A percentile compares a stretch with the other conserved stretches of the same genome.
Evolutionary conservation across 2,329 filamentous ascomycete species (phyloP).

Genomic region (Pseudocercospora crystallina): DNA sequence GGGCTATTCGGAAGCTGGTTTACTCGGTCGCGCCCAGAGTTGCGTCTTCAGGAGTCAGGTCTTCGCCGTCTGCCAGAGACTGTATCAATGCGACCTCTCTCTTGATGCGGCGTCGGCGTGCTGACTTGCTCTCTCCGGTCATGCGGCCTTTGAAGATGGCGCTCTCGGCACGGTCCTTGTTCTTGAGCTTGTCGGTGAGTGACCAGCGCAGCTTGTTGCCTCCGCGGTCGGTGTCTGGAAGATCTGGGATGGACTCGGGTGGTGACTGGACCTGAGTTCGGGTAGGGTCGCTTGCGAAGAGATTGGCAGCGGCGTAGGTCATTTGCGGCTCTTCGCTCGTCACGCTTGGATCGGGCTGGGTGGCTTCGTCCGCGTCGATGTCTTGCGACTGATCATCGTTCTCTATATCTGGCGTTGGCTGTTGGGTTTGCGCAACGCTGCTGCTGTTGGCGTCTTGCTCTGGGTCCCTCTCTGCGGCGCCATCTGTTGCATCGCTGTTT

Average conservation of each 20-base stretch:
- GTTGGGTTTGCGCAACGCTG: no score
- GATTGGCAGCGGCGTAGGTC: background rate
- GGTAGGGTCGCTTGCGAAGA: background rate
- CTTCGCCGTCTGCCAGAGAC: no score
- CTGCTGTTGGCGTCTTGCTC: background rate
- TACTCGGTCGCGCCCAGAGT: no score
- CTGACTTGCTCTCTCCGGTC: slow-evolving; percentile 15
- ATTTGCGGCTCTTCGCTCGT: background rate
- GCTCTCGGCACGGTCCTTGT: slow-evolving; percentile 9
- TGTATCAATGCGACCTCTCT: slow-evolving; percentile 5
- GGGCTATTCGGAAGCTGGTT: no score
- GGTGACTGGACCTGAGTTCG: no score
- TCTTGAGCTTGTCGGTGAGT: background rate
- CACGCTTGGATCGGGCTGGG: background rate
- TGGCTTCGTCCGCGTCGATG: background rate
- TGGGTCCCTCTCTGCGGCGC: background rate
- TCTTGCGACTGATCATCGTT: background rate
- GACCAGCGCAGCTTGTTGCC: slow-evolving; percentile 14
- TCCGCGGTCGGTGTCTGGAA: slow-evolving; percentile 10
- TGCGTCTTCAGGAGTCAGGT: no score
- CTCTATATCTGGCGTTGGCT: no score
- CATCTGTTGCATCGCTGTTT: background rate
- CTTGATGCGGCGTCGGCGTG: slow-evolving; percentile 5
- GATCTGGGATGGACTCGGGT: background rate
- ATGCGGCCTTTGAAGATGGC: slow-evolving; percentile 12